These are phyloP conservation scores for Phlebopus sp. DNA, from an alignment of 1,284 basidiomycete genomes.

Conservation along the genomic window DNA sequence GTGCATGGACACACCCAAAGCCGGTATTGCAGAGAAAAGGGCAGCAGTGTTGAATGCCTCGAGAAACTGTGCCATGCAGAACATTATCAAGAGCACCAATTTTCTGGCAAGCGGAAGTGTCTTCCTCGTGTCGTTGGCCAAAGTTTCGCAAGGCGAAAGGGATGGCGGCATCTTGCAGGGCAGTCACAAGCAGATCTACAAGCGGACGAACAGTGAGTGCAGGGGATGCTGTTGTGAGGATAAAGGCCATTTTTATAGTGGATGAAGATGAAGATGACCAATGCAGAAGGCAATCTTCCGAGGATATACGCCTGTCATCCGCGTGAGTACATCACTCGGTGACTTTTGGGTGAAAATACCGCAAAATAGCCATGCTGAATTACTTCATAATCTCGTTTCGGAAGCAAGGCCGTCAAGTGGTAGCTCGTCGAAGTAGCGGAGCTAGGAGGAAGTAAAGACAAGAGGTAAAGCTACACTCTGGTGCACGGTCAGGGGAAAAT, in stretches of 20 bases:
- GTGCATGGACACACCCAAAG: slow-evolving; percentile 32
- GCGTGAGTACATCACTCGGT: neutral
- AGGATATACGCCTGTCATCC: too few species aligned
- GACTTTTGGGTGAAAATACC: neutral
- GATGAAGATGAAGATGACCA: too few species aligned
- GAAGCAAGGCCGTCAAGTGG: too few species aligned
- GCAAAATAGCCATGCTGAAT: neutral
- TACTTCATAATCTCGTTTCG: too few species aligned
- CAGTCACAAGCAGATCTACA: too few species aligned
- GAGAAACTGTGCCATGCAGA: slow-evolving; percentile 47
- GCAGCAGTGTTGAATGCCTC: slow-evolving; percentile 49
- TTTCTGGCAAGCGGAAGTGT: slow-evolving; percentile 26
- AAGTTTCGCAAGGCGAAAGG: slow-evolving; percentile 17
- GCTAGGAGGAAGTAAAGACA: too few species aligned
- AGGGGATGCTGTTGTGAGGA: neutral
- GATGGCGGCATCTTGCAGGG: slow-evolving; percentile 13
- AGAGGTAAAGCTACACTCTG: too few species aligned
- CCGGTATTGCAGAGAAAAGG: slow-evolving; percentile 44
- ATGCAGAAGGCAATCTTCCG: too few species aligned
- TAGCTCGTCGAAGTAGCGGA: too few species aligned
- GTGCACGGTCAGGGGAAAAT: too few species aligned
- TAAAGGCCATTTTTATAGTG: too few species aligned
- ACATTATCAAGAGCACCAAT: slow-evolving; percentile 38
- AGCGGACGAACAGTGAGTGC: too few species aligned
- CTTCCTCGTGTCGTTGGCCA: slow-evolving; percentile 28